phyloP scores from a whole-genome alignment of 2,329 filamentous ascomycete genomes.

The Huntiella abstrusa region DNA sequence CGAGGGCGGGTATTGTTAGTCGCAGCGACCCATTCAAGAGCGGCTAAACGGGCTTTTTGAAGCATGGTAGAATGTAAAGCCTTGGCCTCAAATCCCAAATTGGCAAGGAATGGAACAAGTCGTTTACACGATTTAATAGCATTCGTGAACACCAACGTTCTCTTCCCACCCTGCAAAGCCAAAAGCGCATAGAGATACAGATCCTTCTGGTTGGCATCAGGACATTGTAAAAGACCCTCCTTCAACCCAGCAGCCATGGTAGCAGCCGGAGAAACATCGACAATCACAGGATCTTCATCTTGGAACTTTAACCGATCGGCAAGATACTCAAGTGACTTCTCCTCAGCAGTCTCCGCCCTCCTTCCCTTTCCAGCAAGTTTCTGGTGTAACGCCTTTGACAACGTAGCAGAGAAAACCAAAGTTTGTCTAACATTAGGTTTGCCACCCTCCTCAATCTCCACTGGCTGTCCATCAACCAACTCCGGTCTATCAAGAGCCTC shows the following conservation, averaged over 20 bases:
- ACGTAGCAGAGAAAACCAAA: slow-evolving; percentile 90
- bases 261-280: slow-evolving; percentile 75
- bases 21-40: slow-evolving; percentile 71
- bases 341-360: slow-evolving; percentile 33
- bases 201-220: slow-evolving; percentile 76
- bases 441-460: slow-evolving; percentile 18
- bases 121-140: slow-evolving; percentile 85
- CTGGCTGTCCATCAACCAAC: slow-evolving; percentile 21
- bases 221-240: slow-evolving; percentile 83
- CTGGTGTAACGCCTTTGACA: slow-evolving; percentile 77
- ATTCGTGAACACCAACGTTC: slow-evolving; percentile 85
- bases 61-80: slow-evolving; percentile 86
- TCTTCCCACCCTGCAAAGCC: slow-evolving; percentile 59
- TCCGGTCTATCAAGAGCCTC: slow-evolving; percentile 53
- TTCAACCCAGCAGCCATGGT: slow-evolving; percentile 77
- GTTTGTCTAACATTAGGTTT: slow-evolving; percentile 52
- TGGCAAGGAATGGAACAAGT: slow-evolving; percentile 65
- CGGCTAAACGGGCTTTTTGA: slow-evolving; percentile 86
- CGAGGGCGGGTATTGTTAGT: slow-evolving; percentile 35
- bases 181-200: slow-evolving; percentile 82
- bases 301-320: slow-evolving; percentile 58
- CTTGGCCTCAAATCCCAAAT: slow-evolving; percentile 56
- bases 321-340: slow-evolving; percentile 71
- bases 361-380: slow-evolving; percentile 68
- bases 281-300: slow-evolving; percentile 67